A percentile compares a stretch with the other conserved stretches of the same genome.
These are phyloP conservation scores for Rhodotorula paludigena DNA, from an alignment of 768 basidiomycete genomes.

Conservation along the genomic window DNA sequence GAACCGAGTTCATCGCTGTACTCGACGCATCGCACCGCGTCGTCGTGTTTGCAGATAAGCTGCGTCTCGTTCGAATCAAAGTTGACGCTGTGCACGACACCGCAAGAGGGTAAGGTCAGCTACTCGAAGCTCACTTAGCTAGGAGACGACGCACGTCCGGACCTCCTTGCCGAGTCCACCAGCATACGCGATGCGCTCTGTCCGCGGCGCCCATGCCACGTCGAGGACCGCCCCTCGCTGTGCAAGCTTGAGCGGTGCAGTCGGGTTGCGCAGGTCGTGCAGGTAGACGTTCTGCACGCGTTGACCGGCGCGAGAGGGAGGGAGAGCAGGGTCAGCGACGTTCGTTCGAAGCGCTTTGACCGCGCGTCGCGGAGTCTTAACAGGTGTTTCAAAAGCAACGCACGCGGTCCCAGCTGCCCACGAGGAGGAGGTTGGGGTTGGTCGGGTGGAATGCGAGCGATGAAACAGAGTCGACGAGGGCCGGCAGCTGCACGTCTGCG, in stretches of 20 bases:
- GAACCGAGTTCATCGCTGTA: conserved; percentile 63
- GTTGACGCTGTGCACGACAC: conserved; percentile 63
- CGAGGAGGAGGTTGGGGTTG: conserved; percentile 71
- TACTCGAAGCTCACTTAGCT: too few relatives aligned
- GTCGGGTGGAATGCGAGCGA: conserved; percentile 70
- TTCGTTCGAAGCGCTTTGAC: neutral
- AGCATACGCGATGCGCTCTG: conserved; percentile 63
- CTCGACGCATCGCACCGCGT: conserved; percentile 71
- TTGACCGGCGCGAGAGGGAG: conserved; percentile 45
- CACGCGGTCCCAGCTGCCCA: conserved; percentile 84
- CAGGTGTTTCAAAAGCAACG: too few relatives aligned
- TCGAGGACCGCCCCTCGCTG: conserved; percentile 85
- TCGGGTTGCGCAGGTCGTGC: conserved; percentile 58
- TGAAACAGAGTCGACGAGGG: conserved; percentile 42
- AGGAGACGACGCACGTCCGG: conserved; percentile 59
- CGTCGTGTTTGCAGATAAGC: conserved; percentile 73
- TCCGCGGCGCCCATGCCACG: conserved; percentile 54
- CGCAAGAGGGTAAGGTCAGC: too few relatives aligned
- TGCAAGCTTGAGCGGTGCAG: conserved; percentile 69
- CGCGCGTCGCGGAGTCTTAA: neutral
- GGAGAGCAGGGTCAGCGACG: conserved; percentile 39
- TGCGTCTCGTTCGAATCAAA: conserved; percentile 65
- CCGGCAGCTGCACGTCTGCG: conserved; percentile 31
- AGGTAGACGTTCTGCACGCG: conserved; percentile 57
- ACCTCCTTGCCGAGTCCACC: conserved; percentile 82